Evolutionary conservation across 129 eudicot genomes (phyloP).

Genomic region (Artemisia argyi): DNA sequence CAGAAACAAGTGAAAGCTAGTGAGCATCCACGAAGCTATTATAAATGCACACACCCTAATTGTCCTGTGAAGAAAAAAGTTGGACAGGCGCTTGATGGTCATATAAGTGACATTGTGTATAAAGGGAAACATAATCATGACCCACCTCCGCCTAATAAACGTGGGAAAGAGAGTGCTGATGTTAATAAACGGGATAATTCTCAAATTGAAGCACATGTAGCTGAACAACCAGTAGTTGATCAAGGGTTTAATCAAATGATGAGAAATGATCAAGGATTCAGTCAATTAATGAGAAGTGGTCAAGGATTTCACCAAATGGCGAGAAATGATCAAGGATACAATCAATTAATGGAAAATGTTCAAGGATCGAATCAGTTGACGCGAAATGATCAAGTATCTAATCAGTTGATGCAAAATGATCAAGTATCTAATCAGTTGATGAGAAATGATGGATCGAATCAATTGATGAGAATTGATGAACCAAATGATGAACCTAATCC

Average conservation of each 20-base stretch:
- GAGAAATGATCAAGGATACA: conserved; percentile 33
- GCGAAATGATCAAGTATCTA: conserved; percentile 30
- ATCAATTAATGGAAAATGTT: conserved; percentile 36
- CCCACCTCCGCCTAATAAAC: conserved; percentile 54
- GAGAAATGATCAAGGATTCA: conserved; percentile 29
- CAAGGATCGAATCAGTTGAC: conserved; percentile 28
- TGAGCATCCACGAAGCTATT: conserved; percentile 91
- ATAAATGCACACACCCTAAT: conserved; percentile 70
- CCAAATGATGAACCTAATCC: conserved; percentile 71
- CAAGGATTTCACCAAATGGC: conserved; percentile 6
- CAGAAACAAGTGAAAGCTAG: conserved; percentile 94
- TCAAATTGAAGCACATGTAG: conserved; percentile 26
- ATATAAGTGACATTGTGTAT: conserved; percentile 79
- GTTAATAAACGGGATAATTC: conserved; percentile 29
- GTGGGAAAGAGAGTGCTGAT: conserved; percentile 49
- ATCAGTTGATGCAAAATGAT: conserved; percentile 15
- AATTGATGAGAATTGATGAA: conserved; percentile 43
- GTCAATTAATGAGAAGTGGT: conserved; percentile 12
- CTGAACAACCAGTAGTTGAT: conserved; percentile 28
- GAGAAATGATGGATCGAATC: conserved; percentile 33
- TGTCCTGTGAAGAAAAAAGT: conserved; percentile 96
- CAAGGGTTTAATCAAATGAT: conserved; percentile 29
- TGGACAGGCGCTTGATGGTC: conserved; percentile 73
- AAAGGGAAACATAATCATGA: conserved; percentile 93
- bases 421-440: conserved; percentile 12